Percentiles rank a stretch among this genome's conserved stretches.
Conservation (phyloP, 345 rosid genomes). For the Mallotus nudiflorus region DNA sequence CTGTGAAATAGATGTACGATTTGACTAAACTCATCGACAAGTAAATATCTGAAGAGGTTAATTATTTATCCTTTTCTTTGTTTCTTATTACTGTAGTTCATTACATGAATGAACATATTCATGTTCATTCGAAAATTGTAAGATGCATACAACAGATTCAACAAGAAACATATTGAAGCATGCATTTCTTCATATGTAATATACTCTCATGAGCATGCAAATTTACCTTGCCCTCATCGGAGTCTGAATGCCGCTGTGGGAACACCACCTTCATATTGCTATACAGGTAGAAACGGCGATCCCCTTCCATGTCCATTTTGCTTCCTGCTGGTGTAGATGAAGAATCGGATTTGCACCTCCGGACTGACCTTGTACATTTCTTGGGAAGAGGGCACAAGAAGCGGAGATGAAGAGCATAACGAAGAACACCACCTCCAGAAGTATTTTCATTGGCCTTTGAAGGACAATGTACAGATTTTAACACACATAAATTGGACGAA, state of each 20-base stretch:
- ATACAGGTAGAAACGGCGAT: conserved; percentile 75
- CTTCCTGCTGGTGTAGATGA: conserved; percentile 14
- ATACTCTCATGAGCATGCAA: not conserved
- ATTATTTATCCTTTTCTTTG: too few species aligned
- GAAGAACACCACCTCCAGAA: conserved; percentile 24
- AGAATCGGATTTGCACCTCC: conserved; percentile 26
- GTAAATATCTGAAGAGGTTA: too few species aligned
- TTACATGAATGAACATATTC: not conserved
- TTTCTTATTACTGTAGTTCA: not conserved
- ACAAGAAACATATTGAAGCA: not conserved
- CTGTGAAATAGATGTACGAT: too few species aligned
- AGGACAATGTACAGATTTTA: conserved; percentile 15
- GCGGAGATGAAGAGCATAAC: conserved; percentile 31
- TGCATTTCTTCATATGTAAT: not conserved
- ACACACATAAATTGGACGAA: not conserved
- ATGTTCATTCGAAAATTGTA: not conserved
- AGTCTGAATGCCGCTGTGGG: conserved; percentile 91
- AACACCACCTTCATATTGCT: conserved; percentile 86
- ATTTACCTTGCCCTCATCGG: conserved; percentile 98
- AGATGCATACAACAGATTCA: not conserved
- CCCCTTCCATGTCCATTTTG: conserved; percentile 31
- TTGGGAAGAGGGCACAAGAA: conserved; percentile 22
- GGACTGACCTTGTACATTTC: conserved; percentile 19
- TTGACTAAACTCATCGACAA: too few species aligned
- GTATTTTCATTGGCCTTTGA: conserved; percentile 19